Conservation (phyloP, 2,329 filamentous ascomycete genomes). For the Lithohypha guttulata region DNA sequence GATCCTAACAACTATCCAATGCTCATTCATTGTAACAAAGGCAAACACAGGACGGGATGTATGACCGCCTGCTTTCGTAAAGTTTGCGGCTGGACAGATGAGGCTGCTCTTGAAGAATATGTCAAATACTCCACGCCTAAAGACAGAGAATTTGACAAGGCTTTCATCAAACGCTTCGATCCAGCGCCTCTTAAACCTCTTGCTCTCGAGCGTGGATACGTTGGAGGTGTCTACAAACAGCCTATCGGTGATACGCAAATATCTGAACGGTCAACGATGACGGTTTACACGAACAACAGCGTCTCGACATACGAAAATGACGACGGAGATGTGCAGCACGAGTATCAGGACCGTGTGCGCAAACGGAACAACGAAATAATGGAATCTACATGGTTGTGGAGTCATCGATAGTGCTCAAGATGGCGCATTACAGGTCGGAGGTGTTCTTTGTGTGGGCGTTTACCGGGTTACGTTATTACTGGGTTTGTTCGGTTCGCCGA, state of each 20-base stretch:
- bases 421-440: neutral
- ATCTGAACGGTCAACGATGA: slow-evolving; percentile 12
- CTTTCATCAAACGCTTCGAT: slow-evolving; percentile 21
- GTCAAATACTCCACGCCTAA: slow-evolving; percentile 46
- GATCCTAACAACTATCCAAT: slow-evolving; percentile 67
- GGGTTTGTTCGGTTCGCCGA: too few species aligned
- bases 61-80: slow-evolving; percentile 72
- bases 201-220: slow-evolving; percentile 20
- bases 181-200: slow-evolving; percentile 17
- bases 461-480: neutral
- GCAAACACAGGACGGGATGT: slow-evolving; percentile 84
- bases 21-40: slow-evolving; percentile 86
- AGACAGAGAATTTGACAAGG: slow-evolving; percentile 30
- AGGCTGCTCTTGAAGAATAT: slow-evolving; percentile 62
- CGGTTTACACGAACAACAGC: slow-evolving; percentile 21
- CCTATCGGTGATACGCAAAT: slow-evolving; percentile 12
- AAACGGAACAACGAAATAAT: slow-evolving; percentile 15
- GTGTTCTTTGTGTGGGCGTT: neutral
- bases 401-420: slow-evolving; percentile 11
- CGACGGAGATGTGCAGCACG: slow-evolving; percentile 10
- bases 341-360: slow-evolving; percentile 17
- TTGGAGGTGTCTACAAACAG: slow-evolving; percentile 20
- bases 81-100: slow-evolving; percentile 54
- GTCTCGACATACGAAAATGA: slow-evolving; percentile 8
- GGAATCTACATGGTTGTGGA: slow-evolving; percentile 13